These are phyloP conservation scores for Arthroderma sp. DNA, from an alignment of 2,329 filamentous ascomycete genomes.

Conservation along the genomic window DNA sequence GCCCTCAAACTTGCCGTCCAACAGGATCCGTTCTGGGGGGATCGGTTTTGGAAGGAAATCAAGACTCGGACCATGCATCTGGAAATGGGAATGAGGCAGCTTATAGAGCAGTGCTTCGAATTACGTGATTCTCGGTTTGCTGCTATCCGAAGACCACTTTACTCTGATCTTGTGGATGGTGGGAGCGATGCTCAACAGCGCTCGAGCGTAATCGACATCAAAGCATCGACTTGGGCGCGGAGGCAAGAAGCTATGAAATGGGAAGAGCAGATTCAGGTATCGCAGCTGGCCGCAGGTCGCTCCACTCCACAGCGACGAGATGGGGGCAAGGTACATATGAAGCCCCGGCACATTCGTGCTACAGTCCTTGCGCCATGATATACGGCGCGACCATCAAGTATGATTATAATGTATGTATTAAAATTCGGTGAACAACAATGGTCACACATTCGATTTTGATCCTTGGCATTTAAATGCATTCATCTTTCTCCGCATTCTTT, in stretches of 20 bases:
- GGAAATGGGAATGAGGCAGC: slow-evolving; percentile 26
- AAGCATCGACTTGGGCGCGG: slow-evolving; percentile 20
- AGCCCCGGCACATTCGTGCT: neutral
- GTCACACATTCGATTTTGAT: no score
- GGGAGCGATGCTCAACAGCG: no score
- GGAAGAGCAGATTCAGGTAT: slow-evolving; percentile 22
- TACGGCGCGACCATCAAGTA: no score
- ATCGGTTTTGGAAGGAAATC: slow-evolving; percentile 29
- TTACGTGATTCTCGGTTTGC: slow-evolving; percentile 14
- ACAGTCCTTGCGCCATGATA: neutral
- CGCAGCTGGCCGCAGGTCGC: slow-evolving; percentile 10
- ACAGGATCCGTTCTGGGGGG: slow-evolving; percentile 32
- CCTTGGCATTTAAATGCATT: no score
- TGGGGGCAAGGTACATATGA: neutral
- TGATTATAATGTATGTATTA: no score
- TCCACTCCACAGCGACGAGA: slow-evolving; percentile 12
- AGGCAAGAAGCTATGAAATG: slow-evolving; percentile 20
- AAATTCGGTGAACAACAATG: no score
- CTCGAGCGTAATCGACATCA: slow-evolving; percentile 14
- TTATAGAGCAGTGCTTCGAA: slow-evolving; percentile 28
- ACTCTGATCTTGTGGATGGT: neutral
- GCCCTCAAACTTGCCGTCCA: slow-evolving; percentile 27
- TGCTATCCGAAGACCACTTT: slow-evolving; percentile 8
- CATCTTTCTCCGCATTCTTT: no score
- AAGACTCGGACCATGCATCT: slow-evolving; percentile 26